Conservation (phyloP, 2,329 filamentous ascomycete genomes). For the Penicillium sp. region DNA sequence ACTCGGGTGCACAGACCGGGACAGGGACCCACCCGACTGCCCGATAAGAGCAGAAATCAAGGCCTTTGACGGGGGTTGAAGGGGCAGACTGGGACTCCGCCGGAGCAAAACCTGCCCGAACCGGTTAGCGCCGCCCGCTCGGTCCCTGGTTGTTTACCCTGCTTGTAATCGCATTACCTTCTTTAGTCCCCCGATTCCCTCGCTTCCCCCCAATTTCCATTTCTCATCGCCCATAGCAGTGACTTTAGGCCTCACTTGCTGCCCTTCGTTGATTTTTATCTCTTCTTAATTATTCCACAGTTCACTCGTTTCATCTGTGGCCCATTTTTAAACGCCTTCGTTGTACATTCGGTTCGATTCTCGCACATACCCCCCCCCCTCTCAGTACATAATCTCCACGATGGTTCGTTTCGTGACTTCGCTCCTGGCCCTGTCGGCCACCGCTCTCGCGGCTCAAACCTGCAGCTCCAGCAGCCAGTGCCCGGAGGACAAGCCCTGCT, state of each 20-base stretch:
- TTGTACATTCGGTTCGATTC: conserved; percentile 20
- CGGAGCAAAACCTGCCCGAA: background rate
- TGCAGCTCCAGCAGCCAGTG: conserved; percentile 58
- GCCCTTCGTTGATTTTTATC: conserved; percentile 7
- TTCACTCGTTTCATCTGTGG: conserved; percentile 23
- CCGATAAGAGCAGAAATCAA: background rate
- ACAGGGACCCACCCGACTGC: background rate
- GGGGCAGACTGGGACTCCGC: background rate
- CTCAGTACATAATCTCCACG: conserved; percentile 19
- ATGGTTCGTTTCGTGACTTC: conserved; percentile 40
- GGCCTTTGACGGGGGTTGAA: background rate
- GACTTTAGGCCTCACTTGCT: conserved; percentile 2
- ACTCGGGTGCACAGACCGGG: background rate
- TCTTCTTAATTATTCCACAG: conserved; percentile 10
- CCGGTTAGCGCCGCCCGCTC: background rate
- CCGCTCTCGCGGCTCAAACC: conserved; percentile 30
- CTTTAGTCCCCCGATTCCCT: background rate
- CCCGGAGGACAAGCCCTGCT: conserved; percentile 71
- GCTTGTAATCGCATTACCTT: conserved; percentile 3
- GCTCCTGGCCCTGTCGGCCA: conserved; percentile 35
- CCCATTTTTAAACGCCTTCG: conserved; percentile 9
- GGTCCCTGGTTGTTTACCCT: background rate
- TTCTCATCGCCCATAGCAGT: background rate
- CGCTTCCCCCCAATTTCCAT: background rate
- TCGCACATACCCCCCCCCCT: conserved; percentile 10